Conservation (phyloP, 2,329 filamentous ascomycete species). For the Lasiodiplodia hormozganensis region DNA sequence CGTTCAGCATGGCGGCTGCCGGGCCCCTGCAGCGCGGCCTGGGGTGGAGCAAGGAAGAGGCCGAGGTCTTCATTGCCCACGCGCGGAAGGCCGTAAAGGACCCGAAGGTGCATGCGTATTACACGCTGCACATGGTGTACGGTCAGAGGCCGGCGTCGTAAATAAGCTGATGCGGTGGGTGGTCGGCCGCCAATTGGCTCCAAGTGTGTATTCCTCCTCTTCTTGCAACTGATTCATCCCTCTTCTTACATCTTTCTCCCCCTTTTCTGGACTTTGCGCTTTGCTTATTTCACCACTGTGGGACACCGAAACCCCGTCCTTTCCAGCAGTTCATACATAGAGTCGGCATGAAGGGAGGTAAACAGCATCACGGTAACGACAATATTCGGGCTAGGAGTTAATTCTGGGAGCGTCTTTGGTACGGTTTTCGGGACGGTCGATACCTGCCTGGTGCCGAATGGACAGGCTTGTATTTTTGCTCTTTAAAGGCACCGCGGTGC, state of each 20-base stretch:
- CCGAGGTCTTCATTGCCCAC: conserved; percentile 44
- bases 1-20: conserved; percentile 17
- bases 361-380: conserved; percentile 7
- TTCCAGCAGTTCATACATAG: conserved; percentile 22
- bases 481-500: background rate
- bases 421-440: background rate
- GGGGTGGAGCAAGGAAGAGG: conserved; percentile 28
- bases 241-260: background rate
- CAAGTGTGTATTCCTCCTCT: conserved; percentile 3
- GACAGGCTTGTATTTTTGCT: background rate
- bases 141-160: conserved; percentile 8
- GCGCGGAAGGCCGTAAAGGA: conserved; percentile 45
- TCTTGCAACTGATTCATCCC: conserved; percentile 1
- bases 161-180: background rate
- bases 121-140: conserved; percentile 22
- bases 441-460: background rate
- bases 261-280: background rate
- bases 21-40: conserved; percentile 20
- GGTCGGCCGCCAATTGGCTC: too few species aligned
- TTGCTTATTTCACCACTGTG: background rate
- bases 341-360: background rate
- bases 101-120: conserved; percentile 43
- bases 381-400: background rate
- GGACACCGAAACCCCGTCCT: background rate
- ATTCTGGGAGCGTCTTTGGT: background rate